Base-by-base conservation (phyloP, 2,329 filamentous ascomycete genomes). In the Ambrosiella cleistominuta region DNA sequence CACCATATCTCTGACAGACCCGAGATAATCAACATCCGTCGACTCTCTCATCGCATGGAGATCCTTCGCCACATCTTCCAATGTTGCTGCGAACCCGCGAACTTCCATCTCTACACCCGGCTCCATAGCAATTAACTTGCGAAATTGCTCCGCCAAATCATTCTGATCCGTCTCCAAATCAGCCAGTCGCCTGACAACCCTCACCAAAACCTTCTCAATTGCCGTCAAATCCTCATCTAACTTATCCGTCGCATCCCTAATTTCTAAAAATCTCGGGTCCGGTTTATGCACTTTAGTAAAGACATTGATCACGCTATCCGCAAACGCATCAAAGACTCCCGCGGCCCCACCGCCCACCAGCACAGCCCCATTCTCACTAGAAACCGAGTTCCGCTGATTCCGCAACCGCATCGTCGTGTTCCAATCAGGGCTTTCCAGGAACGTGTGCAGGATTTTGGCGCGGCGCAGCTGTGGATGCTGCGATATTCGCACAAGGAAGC, bases 281-380 rank as follows among this genome's bases (percentile, higher is more conserved):
- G 90, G 86, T 69, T 94, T 95, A 74, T 97, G 87, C 1, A 95
- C 85, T 70, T 97, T 98, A 53, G 86, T 90, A 66, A 98, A 98
- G 44, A 89, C 91, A 68, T 97, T 97, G 70, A 98, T 86, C 67
- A 97, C 94, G 40, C 86, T 94, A 69, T 98, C 93, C 45, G 93
- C 88, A 67, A 97, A 88, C 65, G 87, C 90, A 68, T 98, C 93
- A 65, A 98, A 93, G 49, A 97, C 88, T 44, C 89, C 84, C 11
- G 78, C 77, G 4, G 59, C 51, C 0, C 57, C 59, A 12, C 55
- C 39, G 1, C 19, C 27, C 9, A 36, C n/a, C 15, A 40, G 9
- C 52, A 13, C 52, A n/a, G 35, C 12, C 11, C 38, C 37, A 65
- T 68, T 65, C 64, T 77, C 66, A 67, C 71, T 71, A 36, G 70